Evolutionary conservation across 23 red algal genomes (phyloP).

Genomic region (Gracilaria domingensis): DNA sequence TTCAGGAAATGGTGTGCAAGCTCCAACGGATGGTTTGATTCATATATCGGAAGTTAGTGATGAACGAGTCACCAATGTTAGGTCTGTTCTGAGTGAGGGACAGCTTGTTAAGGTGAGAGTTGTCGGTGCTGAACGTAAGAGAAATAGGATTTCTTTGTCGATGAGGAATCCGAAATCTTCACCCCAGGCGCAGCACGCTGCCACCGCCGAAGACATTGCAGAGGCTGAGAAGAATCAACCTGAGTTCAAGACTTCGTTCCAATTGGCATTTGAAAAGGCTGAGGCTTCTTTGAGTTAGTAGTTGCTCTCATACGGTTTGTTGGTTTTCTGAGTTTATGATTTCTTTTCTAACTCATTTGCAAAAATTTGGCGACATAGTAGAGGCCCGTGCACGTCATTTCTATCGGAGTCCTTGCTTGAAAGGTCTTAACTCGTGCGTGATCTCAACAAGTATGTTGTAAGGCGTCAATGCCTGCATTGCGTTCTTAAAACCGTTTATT

Average conservation of each 20-base stretch:
- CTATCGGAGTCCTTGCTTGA: neutral
- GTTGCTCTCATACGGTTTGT: neutral
- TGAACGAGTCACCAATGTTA: slow-evolving; percentile 55
- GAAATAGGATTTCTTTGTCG: slow-evolving; percentile 89
- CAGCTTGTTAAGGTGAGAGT: slow-evolving; percentile 77
- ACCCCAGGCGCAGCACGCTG: neutral
- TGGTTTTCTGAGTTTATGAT: neutral
- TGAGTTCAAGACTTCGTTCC: slow-evolving; percentile 70
- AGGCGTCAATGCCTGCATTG: neutral
- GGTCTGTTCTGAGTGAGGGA: slow-evolving; percentile 52
- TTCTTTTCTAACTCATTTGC: slow-evolving; percentile 21
- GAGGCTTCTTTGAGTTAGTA: slow-evolving; percentile 15
- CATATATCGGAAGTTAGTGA: slow-evolving; percentile 93
- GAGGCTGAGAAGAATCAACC: slow-evolving; percentile 59
- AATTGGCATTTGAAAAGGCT: slow-evolving; percentile 87
- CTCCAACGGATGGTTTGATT: slow-evolving; percentile 95
- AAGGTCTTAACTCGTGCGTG: neutral
- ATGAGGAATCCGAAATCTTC: slow-evolving; percentile 43
- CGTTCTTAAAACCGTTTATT: neutral
- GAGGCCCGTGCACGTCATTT: neutral
- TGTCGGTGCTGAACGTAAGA: slow-evolving; percentile 61
- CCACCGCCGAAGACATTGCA: slow-evolving; percentile 49
- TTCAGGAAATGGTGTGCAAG: slow-evolving; percentile 4
- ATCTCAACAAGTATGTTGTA: slow-evolving; percentile 12
- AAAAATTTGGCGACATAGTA: neutral